Conservation (phyloP, 2,329 filamentous ascomycete genomes). For the Diaporthe sp. region DNA sequence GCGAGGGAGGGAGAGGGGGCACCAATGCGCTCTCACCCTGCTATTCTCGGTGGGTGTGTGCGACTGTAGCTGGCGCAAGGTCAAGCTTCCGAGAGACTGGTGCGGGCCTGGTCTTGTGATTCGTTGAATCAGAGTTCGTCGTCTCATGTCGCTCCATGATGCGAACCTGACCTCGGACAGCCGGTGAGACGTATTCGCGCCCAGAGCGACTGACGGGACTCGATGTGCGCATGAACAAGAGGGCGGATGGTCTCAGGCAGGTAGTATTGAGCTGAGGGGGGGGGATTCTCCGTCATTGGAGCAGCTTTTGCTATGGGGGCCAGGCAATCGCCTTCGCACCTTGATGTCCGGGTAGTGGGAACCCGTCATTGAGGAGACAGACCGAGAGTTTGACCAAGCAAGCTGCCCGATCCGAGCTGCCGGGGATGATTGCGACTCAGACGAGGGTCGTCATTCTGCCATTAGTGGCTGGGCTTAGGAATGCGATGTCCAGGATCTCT, state of each 20-base stretch:
- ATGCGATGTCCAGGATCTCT: constrained; percentile 9
- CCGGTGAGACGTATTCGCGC: constrained; percentile 18
- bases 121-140: constrained; percentile 31
- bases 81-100: constrained; percentile 27
- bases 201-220: constrained; percentile 4
- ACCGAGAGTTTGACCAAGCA: constrained; percentile 22
- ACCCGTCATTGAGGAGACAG: constrained; percentile 24
- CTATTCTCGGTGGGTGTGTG: constrained; percentile 10
- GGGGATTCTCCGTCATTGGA: background rate
- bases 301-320: background rate
- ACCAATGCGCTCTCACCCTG: background rate
- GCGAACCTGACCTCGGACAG: constrained; percentile 15
- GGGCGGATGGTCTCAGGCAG: constrained; percentile 17
- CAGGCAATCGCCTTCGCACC: constrained; percentile 16
- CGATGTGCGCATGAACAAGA: constrained; percentile 18
- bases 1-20: background rate
- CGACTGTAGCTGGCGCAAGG: constrained; percentile 11
- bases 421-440: background rate
- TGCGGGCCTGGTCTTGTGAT: constrained; percentile 25
- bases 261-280: constrained; percentile 9
- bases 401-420: constrained; percentile 19
- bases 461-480: constrained; percentile 13
- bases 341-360: constrained; percentile 26
- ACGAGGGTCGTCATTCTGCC: constrained; percentile 15
- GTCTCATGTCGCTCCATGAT: constrained; percentile 26